Conservation (phyloP, 2,329 filamentous ascomycete species). For the Aspergillus arachidicola region DNA sequence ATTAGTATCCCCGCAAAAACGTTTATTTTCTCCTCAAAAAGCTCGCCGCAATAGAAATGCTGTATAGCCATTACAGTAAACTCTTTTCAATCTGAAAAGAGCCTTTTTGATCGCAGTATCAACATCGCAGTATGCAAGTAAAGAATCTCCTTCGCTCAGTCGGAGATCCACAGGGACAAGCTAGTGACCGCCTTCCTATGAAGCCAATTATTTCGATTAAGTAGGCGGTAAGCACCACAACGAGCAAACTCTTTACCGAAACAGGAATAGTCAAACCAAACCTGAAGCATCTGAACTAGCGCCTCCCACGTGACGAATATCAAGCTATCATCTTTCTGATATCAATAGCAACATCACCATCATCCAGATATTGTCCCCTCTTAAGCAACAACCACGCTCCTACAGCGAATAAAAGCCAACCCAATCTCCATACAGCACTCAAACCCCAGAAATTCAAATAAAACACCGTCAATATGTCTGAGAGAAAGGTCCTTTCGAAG, state of each 20-base stretch:
- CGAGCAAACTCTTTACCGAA: not conserved
- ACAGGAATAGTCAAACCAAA: not conserved
- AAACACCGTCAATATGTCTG: not conserved
- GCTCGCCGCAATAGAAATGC: too few relatives aligned
- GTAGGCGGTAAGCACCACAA: not conserved
- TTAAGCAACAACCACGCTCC: not conserved
- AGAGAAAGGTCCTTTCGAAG: conserved; percentile 11
- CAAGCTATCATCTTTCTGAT: not conserved
- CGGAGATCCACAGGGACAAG: not conserved
- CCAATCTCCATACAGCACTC: not conserved
- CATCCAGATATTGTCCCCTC: not conserved
- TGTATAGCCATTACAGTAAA: too few relatives aligned
- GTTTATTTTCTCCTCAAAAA: too few relatives aligned
- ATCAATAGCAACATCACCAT: not conserved
- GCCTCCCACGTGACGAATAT: not conserved
- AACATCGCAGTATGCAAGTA: too few relatives aligned
- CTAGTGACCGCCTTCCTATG: not conserved
- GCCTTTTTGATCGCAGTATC: too few relatives aligned
- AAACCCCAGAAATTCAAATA: not conserved
- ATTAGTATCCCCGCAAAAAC: too few relatives aligned
- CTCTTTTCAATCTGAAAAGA: too few relatives aligned
- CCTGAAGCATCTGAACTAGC: not conserved
- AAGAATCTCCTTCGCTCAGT: too few relatives aligned
- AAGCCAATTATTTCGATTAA: not conserved
- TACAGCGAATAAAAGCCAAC: not conserved